These are phyloP conservation scores for Kwoniella newhampshirensis DNA, from an alignment of 768 basidiomycete genomes.

Conservation along the genomic window DNA sequence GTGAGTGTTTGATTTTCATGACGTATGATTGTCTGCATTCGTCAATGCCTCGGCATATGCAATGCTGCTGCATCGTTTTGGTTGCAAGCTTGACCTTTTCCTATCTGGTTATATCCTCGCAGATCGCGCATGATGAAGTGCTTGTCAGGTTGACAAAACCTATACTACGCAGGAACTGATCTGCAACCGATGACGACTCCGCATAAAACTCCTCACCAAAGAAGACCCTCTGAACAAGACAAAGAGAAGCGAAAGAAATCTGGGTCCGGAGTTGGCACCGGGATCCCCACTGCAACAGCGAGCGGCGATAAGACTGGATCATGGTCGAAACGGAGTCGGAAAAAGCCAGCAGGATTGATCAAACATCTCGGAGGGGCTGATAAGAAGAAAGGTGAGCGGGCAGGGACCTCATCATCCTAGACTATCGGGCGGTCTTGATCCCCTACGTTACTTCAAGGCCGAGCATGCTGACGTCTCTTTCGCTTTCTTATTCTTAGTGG, in stretches of 20 bases:
- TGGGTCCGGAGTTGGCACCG: no score
- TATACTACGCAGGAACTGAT: no score
- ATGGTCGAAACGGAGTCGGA: constrained; percentile 9
- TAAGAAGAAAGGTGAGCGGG: constrained; percentile 49
- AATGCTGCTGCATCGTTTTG: no score
- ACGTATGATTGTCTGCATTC: no score
- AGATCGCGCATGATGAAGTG: no score
- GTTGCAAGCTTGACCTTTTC: no score
- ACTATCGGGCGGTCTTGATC: background rate
- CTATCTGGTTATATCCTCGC: no score
- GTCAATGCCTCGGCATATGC: no score
- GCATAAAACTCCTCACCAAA: background rate
- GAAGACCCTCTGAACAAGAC: background rate
- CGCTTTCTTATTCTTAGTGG: constrained; percentile 58
- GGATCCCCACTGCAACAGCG: background rate
- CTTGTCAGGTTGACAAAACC: no score
- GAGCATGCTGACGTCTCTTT: constrained; percentile 4
- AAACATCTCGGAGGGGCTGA: constrained; percentile 47
- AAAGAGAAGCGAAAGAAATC: constrained; percentile 36
- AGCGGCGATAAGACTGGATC: constrained; percentile 5
- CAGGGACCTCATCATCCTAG: background rate
- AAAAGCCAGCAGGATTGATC: constrained; percentile 40
- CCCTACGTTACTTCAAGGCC: background rate
- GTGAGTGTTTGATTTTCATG: no score
- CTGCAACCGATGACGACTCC: no score